Evolutionary conservation across 306 rosid species (phyloP), one percentile per base, ranked within the genome.

Genomic region (Prunus davidiana): DNA sequence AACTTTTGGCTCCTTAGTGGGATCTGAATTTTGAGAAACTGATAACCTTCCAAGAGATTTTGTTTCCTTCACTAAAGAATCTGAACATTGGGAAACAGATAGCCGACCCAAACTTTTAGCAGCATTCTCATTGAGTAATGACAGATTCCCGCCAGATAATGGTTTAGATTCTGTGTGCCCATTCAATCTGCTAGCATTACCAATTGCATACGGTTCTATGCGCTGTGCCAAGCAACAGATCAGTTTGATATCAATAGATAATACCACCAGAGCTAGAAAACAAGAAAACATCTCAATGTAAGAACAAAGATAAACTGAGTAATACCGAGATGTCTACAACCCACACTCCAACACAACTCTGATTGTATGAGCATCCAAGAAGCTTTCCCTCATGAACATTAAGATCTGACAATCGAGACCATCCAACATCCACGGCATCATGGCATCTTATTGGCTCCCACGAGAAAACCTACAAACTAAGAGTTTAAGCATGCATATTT

Each of bases 261-360:
- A 65, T 74, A 80, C 64, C 72, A 78, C 74, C 38, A 64, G 79
- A 69, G 65, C 30, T 62, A 62, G 64, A 72, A 79, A 82, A 25
- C 69, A 30, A 34, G 30, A 58, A 79, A 22, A 22, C 22, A 43
- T 73, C 38, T 46, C 27, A 61, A 72, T 27, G 41, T 28, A 79
- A 27, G 78, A 69, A 71, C 14, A 61, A 16, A 47, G 45, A 64
- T 51, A 73, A 54, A 70, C 30, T 14, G 76, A 80, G 75, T 73
- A 58, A 58, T 92, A 95, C 99, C 97, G 92, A 80, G 78, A 92
- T 95, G 84, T 95, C 99, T 49, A 95, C 99, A 75, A 95, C 99
- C 99, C 99, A 95, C 76, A 95, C 97, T 80, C 99, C 99, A 69
- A 95, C 99, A 78, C 99, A 95, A 74, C 93, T 95, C 83, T 95